Conservation (phyloP, 2,329 filamentous ascomycete species). For the Paecilomyces dactylethromorphus region DNA sequence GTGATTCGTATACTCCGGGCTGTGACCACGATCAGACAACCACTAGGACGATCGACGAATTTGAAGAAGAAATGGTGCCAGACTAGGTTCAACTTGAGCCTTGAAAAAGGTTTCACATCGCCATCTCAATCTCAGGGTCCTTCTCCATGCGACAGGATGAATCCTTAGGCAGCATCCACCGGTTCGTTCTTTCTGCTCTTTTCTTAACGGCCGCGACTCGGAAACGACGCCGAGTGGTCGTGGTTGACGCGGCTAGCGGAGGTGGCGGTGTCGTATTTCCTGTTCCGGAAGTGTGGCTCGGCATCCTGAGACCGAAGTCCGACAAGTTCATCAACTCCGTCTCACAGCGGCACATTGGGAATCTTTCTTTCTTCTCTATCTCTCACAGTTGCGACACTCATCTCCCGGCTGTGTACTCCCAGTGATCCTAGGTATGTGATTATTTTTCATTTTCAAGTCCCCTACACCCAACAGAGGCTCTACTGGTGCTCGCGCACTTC, state of each 20-base stretch:
- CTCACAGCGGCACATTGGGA: not conserved
- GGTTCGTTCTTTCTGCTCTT: not conserved
- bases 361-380: not conserved
- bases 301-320: not conserved
- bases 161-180: no score
- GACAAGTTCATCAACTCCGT: not conserved
- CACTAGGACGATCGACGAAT: not conserved
- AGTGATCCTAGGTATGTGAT: not conserved
- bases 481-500: not conserved
- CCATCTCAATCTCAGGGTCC: no score
- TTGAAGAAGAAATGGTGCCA: not conserved
- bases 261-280: not conserved
- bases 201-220: not conserved
- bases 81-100: not conserved
- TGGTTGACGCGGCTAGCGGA: not conserved
- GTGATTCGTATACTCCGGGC: not conserved
- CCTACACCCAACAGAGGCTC: no score
- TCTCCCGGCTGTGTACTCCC: not conserved
- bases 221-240: not conserved
- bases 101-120: not conserved
- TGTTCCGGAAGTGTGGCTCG: not conserved
- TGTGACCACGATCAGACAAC: not conserved
- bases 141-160: no score
- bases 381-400: not conserved
- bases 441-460: not conserved